These are phyloP conservation scores for Candida andamanensis DNA, from an alignment of 805 yeast genomes.

Conservation along the genomic window DNA sequence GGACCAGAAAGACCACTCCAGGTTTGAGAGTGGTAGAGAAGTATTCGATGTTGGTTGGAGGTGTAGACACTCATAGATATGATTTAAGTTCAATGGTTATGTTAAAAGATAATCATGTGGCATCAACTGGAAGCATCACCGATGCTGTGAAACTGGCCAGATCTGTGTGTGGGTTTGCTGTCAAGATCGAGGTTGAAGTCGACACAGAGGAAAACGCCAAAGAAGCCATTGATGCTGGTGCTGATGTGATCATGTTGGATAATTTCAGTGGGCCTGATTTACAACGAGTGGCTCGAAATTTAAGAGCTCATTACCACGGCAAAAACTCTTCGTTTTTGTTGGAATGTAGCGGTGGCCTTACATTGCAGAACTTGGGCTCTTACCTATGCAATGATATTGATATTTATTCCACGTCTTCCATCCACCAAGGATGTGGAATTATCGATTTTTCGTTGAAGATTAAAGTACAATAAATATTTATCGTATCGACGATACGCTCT, in stretches of 20 bases:
- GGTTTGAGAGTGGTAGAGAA: slow-evolving; percentile 86
- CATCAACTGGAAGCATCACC: slow-evolving; percentile 90
- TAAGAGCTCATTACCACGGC: slow-evolving; percentile 54
- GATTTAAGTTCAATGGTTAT: slow-evolving; percentile 92
- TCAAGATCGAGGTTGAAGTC: slow-evolving; percentile 90
- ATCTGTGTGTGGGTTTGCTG: slow-evolving; percentile 78
- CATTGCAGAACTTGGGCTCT: slow-evolving; percentile 55
- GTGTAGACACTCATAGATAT: slow-evolving; percentile 87
- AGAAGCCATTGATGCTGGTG: slow-evolving; percentile 93
- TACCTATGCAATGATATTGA: slow-evolving; percentile 79
- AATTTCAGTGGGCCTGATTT: slow-evolving; percentile 70
- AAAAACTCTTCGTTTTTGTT: slow-evolving; percentile 51
- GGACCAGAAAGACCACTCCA: slow-evolving; percentile 96
- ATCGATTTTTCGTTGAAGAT: slow-evolving; percentile 85
- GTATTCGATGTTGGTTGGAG: slow-evolving; percentile 93
- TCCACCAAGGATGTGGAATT: slow-evolving; percentile 86
- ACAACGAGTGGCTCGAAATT: slow-evolving; percentile 54
- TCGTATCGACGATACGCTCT: slow-evolving; percentile 35
- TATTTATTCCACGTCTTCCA: slow-evolving; percentile 82
- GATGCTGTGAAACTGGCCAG: slow-evolving; percentile 75
- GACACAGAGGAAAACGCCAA: slow-evolving; percentile 79
- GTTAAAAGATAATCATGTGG: slow-evolving; percentile 91
- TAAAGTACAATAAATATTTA: slow-evolving; percentile 10
- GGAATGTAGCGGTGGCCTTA: slow-evolving; percentile 92
- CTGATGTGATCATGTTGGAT: slow-evolving; percentile 93